A percentile compares a stretch with the other conserved stretches of the same genome.
Evolutionary conservation across 805 yeast species (phyloP).

Genomic region (Lipomyces oligophaga): DNA sequence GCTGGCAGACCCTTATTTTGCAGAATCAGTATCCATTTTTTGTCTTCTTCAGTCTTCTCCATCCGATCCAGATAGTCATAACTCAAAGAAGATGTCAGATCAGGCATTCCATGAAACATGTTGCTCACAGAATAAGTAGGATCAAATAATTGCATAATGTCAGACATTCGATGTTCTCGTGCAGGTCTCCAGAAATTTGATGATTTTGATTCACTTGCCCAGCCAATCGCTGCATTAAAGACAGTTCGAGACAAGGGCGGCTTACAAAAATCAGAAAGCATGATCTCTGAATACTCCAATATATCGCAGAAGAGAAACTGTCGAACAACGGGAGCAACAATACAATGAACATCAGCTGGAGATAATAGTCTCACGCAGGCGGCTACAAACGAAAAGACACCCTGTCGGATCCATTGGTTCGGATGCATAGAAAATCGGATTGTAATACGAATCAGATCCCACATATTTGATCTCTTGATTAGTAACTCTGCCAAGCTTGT

Average conservation of each 20-base stretch:
- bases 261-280: conserved; percentile 62
- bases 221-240: conserved; percentile 57
- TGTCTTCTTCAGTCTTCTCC: conserved; percentile 42
- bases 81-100: no score
- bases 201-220: conserved; percentile 65
- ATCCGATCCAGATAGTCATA: no score
- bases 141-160: conserved; percentile 25
- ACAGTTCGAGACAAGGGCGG: conserved; percentile 59
- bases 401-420: conserved; percentile 76
- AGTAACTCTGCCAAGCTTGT: conserved; percentile 53
- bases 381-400: conserved; percentile 57
- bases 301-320: conserved; percentile 77
- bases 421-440: conserved; percentile 74
- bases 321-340: conserved; percentile 74
- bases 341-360: conserved; percentile 77
- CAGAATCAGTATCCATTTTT: conserved; percentile 67
- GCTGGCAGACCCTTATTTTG: conserved; percentile 69
- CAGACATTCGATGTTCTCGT: conserved; percentile 26
- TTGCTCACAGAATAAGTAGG: conserved; percentile 23
- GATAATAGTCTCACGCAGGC: conserved; percentile 60
- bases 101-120: conserved; percentile 19
- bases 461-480: conserved; percentile 47
- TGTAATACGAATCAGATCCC: conserved; percentile 52
- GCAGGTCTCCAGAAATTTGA: conserved; percentile 74
- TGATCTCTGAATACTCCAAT: conserved; percentile 59